Base-by-base conservation (phyloP, 805 yeast species). In the Wickerhamiella allomyrinae region DNA sequence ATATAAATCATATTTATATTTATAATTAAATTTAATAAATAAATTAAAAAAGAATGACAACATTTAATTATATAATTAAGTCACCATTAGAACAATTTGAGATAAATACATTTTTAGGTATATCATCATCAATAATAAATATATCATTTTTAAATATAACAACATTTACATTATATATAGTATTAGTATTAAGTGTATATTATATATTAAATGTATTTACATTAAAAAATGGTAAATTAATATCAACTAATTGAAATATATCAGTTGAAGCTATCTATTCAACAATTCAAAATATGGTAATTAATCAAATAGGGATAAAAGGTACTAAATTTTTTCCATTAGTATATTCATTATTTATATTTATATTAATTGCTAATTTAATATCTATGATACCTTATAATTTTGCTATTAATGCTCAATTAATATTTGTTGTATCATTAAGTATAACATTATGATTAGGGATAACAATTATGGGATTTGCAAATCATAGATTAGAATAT, bases 341-440 rank as follows among this genome's bases (percentile, higher is more conserved):
- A 9, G 22, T 39, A 5, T 39, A 22, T 22, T 39, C 41, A 39
- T 31, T 39, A 31, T 39, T 39, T 31, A 20, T 33, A 39, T 40
- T 40, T 34, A 40, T 40, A 15, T 34, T 40, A 34, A 21, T 40
- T 21, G 33, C 38, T 11, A 40, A 40, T 23, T 34, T 40, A 40
- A 19, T 40, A 34, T 40, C 42, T 8, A 40, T 40, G 42, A 25
- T 40, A 34, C 42, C 38, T 13, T 40, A 40, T 34, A 40, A 40
- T 24, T 40, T 40, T 34, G 42, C 42, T 10, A 23, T 40, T 34
- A 40, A 40, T 24, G 42, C 29, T 21, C 41, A 39, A 31, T 31
- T 39, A 31, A 20, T 39, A 29, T 39, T 39, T 31, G 37, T 27
- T 8, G 37, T 39, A 31, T 39, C 41, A 21, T 31, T 39, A 31